Evolutionary conservation across 1,284 basidiomycete genomes (phyloP), one percentile per base, ranked within the genome.

Genomic region (Austroboletus niveus): DNA sequence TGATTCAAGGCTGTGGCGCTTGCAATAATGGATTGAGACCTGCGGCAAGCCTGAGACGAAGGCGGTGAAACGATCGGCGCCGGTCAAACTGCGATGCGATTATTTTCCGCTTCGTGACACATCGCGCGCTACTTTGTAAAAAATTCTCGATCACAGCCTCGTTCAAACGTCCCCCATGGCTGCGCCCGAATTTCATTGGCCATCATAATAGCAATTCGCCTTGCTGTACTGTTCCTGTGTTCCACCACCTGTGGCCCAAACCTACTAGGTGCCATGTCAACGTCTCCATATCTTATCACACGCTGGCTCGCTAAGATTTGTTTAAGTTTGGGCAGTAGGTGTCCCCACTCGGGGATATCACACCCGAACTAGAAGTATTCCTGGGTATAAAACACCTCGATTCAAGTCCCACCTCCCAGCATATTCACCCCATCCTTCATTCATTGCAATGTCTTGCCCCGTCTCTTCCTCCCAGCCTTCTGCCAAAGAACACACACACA

Each of bases 161-260:
- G 5, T 24, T 24, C 22, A 24, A 24, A 17, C 17, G 17, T 27
- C 34, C 15, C 4, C 34, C 34, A 8, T 35, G 34, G 34, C 34
- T n/a, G 34, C 34, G 12, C 5, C 15, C 12, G 34, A 35, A 12
- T 34, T 9, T 34, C 32, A 2, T n/a, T 35, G 15, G 36, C 36
- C 36, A 39, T 39, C 36, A 20, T 39, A 5, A 39, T 39, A 9
- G 5, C 35, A 20, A 20, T 5, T 8, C 27, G 35, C 14, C 30
- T 31, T 48, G 59, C 59, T 61, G 57, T 62, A 48, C 32, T 4
- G 45, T 49, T 50, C 35, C 58, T 60, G 57, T 61, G 50, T 9
- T 2, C 8, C n/a, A 8, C 27, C 29, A 4, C 5, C 27, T 30
- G 31, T 42, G 20, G 14, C 22, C 11, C 35, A 20, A 36, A 22